These are phyloP conservation scores for Pichia terricola DNA, from an alignment of 1,139 yeast genomes.

Conservation along the genomic window DNA sequence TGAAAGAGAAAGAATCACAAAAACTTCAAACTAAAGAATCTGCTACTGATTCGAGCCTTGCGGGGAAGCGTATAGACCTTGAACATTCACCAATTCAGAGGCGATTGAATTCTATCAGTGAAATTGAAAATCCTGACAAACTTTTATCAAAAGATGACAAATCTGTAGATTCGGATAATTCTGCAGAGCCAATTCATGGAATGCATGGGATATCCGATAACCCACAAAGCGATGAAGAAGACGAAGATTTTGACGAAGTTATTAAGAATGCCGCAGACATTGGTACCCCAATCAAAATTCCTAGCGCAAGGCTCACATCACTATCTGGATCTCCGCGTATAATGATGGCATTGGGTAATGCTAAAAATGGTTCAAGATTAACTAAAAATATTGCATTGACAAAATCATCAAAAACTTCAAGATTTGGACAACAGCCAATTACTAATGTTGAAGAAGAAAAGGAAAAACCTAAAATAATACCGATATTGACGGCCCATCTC, in stretches of 20 bases:
- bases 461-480: too few relatives aligned
- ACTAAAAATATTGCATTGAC: constrained; percentile 39
- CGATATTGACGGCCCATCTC: too few relatives aligned
- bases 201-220: too few relatives aligned
- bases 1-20: constrained; percentile 3
- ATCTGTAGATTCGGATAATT: too few relatives aligned
- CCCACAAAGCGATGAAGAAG: neutral
- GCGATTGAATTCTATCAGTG: too few relatives aligned
- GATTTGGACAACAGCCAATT: constrained; percentile 12
- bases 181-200: too few relatives aligned
- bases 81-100: too few relatives aligned
- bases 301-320: constrained; percentile 9
- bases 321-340: constrained; percentile 16
- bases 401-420: constrained; percentile 19
- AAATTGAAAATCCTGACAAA: too few relatives aligned
- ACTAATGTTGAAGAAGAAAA: constrained; percentile 2
- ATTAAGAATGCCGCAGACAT: constrained; percentile 20
- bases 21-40: too few relatives aligned
- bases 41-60: too few relatives aligned
- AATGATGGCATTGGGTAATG: neutral
- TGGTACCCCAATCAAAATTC: constrained; percentile 21
- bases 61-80: too few relatives aligned
- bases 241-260: constrained; percentile 17
- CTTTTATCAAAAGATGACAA: too few relatives aligned
- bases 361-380: constrained; percentile 17